A percentile compares a stretch with the other conserved stretches of the same genome.
phyloP scores from a whole-genome alignment of 1,139 yeast species.

The Pichia sp. region DNA sequence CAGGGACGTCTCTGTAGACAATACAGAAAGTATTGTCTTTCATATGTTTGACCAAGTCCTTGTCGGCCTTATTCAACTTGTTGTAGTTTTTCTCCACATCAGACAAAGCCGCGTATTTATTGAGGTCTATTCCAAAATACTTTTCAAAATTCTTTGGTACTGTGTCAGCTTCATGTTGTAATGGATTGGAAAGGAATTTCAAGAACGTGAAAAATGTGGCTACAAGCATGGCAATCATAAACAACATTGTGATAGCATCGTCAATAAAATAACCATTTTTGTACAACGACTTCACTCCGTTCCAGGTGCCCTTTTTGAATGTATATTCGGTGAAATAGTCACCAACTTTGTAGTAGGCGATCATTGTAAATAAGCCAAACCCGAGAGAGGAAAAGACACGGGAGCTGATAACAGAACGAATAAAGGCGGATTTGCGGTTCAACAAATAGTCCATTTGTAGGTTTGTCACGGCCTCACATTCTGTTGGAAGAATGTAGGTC shows the following conservation, averaged over 20 bases:
- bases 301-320: constrained; percentile 14
- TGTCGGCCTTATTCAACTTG: constrained; percentile 29
- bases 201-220: constrained; percentile 30
- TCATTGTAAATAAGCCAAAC: constrained; percentile 10
- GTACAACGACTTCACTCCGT: constrained; percentile 29
- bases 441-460: constrained; percentile 61
- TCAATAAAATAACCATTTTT: constrained; percentile 34
- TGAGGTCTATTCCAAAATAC: constrained; percentile 54
- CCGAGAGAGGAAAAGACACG: constrained; percentile 33
- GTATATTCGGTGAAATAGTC: constrained; percentile 19
- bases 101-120: constrained; percentile 38
- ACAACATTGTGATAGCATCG: constrained; percentile 34
- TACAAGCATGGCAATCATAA: constrained; percentile 27
- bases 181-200: constrained; percentile 35
- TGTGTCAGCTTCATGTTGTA: constrained; percentile 45
- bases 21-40: constrained; percentile 52
- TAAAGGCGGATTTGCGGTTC: constrained; percentile 51
- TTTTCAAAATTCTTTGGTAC: constrained; percentile 44
- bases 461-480: constrained; percentile 55
- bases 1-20: constrained; percentile 61
- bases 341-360: constrained; percentile 14
- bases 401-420: constrained; percentile 47
- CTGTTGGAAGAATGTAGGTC: constrained; percentile 48
- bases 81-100: constrained; percentile 21
- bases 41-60: constrained; percentile 32